Percentiles rank a stretch among this genome's conserved stretches.
These are phyloP conservation scores for Naganishia friedmannii DNA, from an alignment of 768 basidiomycete genomes.

Conservation along the genomic window DNA sequence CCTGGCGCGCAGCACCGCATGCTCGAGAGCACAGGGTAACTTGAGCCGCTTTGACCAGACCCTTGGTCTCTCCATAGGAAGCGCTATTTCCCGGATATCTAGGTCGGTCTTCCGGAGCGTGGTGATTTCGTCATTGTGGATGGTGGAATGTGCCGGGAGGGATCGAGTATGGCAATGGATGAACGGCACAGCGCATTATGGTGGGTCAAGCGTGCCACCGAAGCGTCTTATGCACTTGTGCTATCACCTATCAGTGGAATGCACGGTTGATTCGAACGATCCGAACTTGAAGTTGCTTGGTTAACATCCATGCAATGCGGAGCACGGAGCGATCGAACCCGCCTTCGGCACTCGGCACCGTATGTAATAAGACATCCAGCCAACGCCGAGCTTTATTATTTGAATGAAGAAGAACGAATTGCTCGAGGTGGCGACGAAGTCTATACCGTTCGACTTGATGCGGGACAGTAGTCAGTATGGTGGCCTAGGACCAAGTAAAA, in stretches of 20 bases:
- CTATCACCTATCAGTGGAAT: neutral
- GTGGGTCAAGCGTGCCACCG: neutral
- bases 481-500: no score
- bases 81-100: neutral
- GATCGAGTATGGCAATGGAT: neutral
- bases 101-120: neutral
- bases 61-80: slow-evolving; percentile 15
- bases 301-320: neutral
- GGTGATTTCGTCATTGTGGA: neutral
- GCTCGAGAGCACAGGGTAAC: slow-evolving; percentile 23
- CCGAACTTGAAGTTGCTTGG: neutral
- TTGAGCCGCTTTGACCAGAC: slow-evolving; percentile 10
- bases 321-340: neutral
- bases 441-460: no score
- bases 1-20: neutral
- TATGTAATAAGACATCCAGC: neutral
- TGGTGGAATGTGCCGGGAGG: neutral
- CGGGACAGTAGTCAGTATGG: no score
- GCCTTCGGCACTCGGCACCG: neutral
- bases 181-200: neutral
- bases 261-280: neutral
- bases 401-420: neutral
- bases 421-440: neutral
- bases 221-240: no score
- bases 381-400: neutral